These are phyloP conservation scores for Aquilaria malaccensis DNA, from an alignment of 345 rosid species.

Conservation along the genomic window DNA sequence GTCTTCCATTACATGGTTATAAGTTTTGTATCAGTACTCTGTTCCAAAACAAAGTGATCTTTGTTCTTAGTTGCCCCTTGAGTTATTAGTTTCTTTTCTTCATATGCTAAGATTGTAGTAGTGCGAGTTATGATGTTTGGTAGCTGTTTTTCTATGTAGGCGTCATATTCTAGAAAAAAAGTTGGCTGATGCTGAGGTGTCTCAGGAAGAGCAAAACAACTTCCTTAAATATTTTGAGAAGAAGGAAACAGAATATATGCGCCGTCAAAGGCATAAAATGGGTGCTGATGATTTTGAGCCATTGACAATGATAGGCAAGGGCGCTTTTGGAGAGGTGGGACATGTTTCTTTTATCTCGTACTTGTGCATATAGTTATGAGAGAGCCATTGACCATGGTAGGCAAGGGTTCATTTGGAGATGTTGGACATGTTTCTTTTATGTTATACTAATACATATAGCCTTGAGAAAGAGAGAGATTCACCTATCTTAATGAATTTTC, in stretches of 20 bases:
- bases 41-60: not conserved
- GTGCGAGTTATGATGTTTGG: constrained; percentile 6
- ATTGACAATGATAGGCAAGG: constrained; percentile 98
- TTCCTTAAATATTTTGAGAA: constrained; percentile 79
- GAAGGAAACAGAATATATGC: constrained; percentile 98
- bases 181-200: constrained; percentile 95
- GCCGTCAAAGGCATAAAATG: constrained; percentile 95
- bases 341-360: not conserved
- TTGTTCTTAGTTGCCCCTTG: not conserved
- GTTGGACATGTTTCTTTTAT: constrained; percentile 24
- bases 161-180: constrained; percentile 86
- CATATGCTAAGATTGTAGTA: not conserved
- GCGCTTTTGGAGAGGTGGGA: constrained; percentile 96
- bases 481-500: too few relatives aligned
- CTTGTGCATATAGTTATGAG: not conserved
- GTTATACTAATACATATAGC: not conserved
- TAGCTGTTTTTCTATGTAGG: constrained; percentile 39
- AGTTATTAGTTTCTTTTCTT: not conserved
- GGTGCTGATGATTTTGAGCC: constrained; percentile 98
- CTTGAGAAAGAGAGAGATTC: too few relatives aligned
- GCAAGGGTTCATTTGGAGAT: constrained; percentile 99
- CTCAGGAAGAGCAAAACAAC: constrained; percentile 93
- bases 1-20: not conserved
- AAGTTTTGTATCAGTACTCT: not conserved
- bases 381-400: constrained; percentile 84